Evolutionary conservation across 2,329 filamentous ascomycete genomes (phyloP).

Genomic region (Stagonosporopsis chrysanthemi): DNA sequence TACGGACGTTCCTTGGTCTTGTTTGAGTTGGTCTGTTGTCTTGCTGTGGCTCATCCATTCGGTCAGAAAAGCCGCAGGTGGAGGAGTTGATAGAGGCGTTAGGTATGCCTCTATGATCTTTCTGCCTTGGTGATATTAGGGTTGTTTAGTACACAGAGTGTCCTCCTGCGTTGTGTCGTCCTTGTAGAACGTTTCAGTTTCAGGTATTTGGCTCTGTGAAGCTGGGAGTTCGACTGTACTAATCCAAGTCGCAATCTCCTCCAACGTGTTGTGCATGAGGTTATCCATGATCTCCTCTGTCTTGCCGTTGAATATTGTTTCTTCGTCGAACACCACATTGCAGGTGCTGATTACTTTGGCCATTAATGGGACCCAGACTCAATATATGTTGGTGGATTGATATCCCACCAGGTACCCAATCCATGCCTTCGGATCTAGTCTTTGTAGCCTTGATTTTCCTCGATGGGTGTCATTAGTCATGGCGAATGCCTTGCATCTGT

Average conservation of each 20-base stretch:
- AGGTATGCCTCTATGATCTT: neutral
- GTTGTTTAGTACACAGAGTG: neutral
- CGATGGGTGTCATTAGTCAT: neutral
- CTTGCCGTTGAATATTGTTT: conserved; percentile 14
- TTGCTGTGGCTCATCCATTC: neutral
- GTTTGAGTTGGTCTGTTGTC: neutral
- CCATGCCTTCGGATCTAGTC: conserved; percentile 11
- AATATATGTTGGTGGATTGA: conserved; percentile 1
- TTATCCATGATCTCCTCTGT: conserved; percentile 14
- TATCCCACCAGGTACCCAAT: conserved; percentile 16
- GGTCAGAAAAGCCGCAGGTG: neutral
- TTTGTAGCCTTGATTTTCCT: conserved; percentile 5
- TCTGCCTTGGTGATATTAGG: neutral
- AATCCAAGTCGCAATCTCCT: conserved; percentile 11
- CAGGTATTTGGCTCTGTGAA: neutral
- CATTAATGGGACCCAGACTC: conserved; percentile 1
- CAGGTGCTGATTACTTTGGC: conserved; percentile 5
- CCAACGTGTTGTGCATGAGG: neutral
- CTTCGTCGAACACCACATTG: neutral
- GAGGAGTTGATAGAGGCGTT: neutral
- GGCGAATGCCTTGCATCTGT: conserved; percentile 6
- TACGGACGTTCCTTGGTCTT: too few relatives aligned
- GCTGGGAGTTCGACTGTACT: neutral
- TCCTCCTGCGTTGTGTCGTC: neutral
- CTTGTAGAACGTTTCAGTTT: neutral